Base-by-base conservation (phyloP, 2,329 filamentous ascomycete genomes). In the Colletotrichum aenigma region DNA sequence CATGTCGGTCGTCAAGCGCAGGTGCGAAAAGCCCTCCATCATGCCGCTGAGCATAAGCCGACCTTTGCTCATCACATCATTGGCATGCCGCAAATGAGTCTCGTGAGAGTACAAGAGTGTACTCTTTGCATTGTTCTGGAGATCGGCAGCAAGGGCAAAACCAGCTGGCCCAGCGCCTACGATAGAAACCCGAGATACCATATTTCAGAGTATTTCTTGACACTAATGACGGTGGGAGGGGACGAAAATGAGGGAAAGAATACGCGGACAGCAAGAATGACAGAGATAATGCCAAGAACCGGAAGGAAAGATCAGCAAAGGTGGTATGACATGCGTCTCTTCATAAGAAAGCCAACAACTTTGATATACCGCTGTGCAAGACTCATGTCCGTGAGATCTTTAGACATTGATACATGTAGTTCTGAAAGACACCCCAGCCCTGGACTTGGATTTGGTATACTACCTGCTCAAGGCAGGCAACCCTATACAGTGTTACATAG, bases 101-200 rank as follows among this genome's bases (percentile, higher is more conserved):
- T 60, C 62, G 16, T 72, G 70, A 3, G 70, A 72, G 26, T 72
- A 72, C 34, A 72, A 9, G n/a, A 72, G 64, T 28, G 70, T 68
- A 6, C 21, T 52, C 2, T 10, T 43, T 18, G 64, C 70, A 6
- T 48, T n/a, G 24, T 68, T 68, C 24, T 72, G 62, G 9, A 72
- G 70, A 18, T 72, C 70, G 16, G 70, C 70, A 9, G 70, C 62
- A n/a, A 72, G 64, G 52, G 70, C 70, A 26, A 72, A 72, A 30
- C 70, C 70, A 43, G 70, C 70, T 60, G 70, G 70, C 70, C 70
- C 70, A 26, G 70, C 70, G 55, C 70, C 70, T 12, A 72, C n/a
- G 15, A 72, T 24, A 15, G 64, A 72, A 15, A 72, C 64, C 18
- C 28, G 34, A 2, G 62, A 68, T 24, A 61, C 52, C 55, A 55